These are phyloP conservation scores for Neonectria coccinea DNA, from an alignment of 2,329 filamentous ascomycete species.

Conservation along the genomic window DNA sequence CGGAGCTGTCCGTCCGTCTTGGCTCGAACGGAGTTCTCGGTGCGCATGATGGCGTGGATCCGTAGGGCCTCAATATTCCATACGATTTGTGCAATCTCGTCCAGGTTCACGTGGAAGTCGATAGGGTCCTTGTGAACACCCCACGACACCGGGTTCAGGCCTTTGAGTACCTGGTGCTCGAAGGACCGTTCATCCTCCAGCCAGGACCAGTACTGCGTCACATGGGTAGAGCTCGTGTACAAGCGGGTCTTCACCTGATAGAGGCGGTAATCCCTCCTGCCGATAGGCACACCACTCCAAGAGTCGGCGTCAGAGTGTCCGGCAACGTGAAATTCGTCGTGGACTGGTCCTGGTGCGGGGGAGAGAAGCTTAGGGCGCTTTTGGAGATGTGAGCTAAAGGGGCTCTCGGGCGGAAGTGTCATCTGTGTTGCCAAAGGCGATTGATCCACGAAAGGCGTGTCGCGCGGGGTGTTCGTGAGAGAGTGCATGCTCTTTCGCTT, in stretches of 20 bases:
- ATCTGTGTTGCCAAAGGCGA: constrained; percentile 43
- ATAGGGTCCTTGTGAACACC: constrained; percentile 62
- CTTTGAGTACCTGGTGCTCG: constrained; percentile 66
- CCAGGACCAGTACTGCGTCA: constrained; percentile 70
- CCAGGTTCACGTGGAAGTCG: constrained; percentile 62
- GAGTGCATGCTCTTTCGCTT: constrained; percentile 52
- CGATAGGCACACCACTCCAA: constrained; percentile 58
- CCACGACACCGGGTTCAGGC: constrained; percentile 59
- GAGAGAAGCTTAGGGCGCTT: constrained; percentile 45
- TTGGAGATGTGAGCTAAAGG: constrained; percentile 35
- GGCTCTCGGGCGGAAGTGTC: constrained; percentile 18
- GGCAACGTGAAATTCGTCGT: constrained; percentile 57
- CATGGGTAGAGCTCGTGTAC: constrained; percentile 59
- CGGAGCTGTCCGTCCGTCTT: constrained; percentile 51
- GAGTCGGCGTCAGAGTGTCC: constrained; percentile 67
- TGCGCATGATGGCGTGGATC: constrained; percentile 56
- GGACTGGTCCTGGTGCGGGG: constrained; percentile 28
- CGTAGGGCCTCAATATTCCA: constrained; percentile 58
- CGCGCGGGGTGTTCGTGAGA: constrained; percentile 44
- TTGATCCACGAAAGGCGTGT: constrained; percentile 44
- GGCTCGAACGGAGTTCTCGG: constrained; percentile 41
- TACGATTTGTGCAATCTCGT: constrained; percentile 59
- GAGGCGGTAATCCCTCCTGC: constrained; percentile 63
- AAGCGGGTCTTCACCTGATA: constrained; percentile 63
- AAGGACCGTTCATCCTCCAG: constrained; percentile 55